phyloP scores from a whole-genome alignment of 2,329 filamentous ascomycete genomes.

The Exophiala sideris region DNA sequence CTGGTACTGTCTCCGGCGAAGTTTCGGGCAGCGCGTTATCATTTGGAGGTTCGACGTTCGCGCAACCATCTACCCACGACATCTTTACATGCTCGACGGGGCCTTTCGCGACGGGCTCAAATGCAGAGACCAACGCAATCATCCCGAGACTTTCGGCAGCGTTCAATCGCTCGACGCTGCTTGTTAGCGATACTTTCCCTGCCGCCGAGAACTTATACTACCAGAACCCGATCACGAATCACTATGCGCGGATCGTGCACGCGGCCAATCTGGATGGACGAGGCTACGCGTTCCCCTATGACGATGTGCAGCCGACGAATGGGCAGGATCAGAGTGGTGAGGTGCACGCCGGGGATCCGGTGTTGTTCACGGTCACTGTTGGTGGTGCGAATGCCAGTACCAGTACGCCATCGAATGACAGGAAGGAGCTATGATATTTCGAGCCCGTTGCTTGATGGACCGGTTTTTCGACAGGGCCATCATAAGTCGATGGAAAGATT shows the following conservation, averaged over 20 bases:
- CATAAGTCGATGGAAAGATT: background rate
- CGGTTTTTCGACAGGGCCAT: too few relatives aligned
- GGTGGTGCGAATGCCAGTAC: slow-evolving; percentile 40
- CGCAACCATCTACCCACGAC: slow-evolving; percentile 57
- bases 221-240: slow-evolving; percentile 55
- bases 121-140: slow-evolving; percentile 56
- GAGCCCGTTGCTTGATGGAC: too few relatives aligned
- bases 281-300: slow-evolving; percentile 70
- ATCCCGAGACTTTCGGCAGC: slow-evolving; percentile 72
- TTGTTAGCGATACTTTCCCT: slow-evolving; percentile 46
- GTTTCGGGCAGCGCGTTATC: slow-evolving; percentile 43
- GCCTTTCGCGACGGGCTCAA: slow-evolving; percentile 50
- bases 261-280: slow-evolving; percentile 55
- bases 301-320: slow-evolving; percentile 60
- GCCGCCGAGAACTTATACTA: slow-evolving; percentile 57
- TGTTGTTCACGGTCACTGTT: slow-evolving; percentile 55
- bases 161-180: slow-evolving; percentile 69
- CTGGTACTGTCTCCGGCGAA: slow-evolving; percentile 53
- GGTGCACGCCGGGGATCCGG: slow-evolving; percentile 56
- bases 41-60: slow-evolving; percentile 50
- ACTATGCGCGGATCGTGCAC: slow-evolving; percentile 65
- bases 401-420: background rate
- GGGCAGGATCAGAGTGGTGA: slow-evolving; percentile 61
- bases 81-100: slow-evolving; percentile 66
- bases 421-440: slow-evolving; percentile 1